phyloP scores from a whole-genome alignment of 352 stramenopile genomes.

The Phytophthora litchii region DNA sequence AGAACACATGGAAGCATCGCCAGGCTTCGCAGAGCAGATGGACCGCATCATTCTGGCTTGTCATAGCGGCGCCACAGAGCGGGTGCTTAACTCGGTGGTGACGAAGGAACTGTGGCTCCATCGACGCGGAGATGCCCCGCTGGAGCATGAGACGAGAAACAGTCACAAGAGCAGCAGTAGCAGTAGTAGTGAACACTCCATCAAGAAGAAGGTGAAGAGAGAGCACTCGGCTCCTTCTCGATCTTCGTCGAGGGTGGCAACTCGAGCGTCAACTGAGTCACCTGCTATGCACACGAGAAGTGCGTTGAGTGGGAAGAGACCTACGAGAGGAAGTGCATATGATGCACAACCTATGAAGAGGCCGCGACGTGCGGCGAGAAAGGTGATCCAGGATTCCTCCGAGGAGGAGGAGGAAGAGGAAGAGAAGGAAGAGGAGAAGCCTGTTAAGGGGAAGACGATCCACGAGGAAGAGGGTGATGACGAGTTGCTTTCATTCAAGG shows the following conservation, averaged over 20 bases:
- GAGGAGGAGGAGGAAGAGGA: constrained; percentile 29
- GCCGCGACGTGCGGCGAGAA: constrained; percentile 27
- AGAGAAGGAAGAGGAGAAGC: constrained; percentile 24
- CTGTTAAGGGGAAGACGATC: constrained; percentile 5
- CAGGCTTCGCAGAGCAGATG: constrained; percentile 51
- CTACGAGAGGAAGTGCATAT: constrained; percentile 6
- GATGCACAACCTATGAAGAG: constrained; percentile 31
- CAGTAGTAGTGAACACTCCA: neutral
- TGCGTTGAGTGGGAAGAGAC: constrained; percentile 17
- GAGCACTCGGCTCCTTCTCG: constrained; percentile 2
- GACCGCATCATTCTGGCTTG: constrained; percentile 73
- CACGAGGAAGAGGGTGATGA: constrained; percentile 24
- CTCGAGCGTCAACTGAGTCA: constrained; percentile 18
- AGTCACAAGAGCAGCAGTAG: constrained; percentile 6
- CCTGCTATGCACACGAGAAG: constrained; percentile 29
- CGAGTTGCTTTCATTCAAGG: constrained; percentile 32
- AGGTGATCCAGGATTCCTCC: constrained; percentile 25
- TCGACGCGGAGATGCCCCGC: constrained; percentile 14
- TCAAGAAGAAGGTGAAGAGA: constrained; percentile 27
- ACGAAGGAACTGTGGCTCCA: constrained; percentile 73
- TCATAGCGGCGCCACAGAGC: constrained; percentile 57
- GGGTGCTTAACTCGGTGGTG: constrained; percentile 58
- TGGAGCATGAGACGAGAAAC: constrained; percentile 7
- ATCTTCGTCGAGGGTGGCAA: constrained; percentile 2
- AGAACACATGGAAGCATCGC: constrained; percentile 65